Evolutionary conservation across 208 protist species (phyloP), one percentile per base, ranked within the genome.

Genomic region (Vickermania ingenoplastis): DNA sequence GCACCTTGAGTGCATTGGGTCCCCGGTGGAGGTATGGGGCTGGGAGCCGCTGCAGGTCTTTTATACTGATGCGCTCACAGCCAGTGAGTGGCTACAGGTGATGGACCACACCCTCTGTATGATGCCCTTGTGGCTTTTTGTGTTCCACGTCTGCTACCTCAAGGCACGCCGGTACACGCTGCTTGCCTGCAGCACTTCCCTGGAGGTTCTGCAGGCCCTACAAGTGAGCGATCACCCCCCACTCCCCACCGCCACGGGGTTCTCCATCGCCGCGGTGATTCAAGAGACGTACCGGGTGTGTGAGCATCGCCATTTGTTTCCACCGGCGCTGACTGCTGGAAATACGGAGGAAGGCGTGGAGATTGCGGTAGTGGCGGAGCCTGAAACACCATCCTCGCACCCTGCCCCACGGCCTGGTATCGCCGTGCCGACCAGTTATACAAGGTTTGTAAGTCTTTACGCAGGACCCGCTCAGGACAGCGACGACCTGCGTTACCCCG

Each of bases 51-150:
- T 91, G 31, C 61, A 55, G 3, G 74, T 66, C 4, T 65, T 96
- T 22, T 90, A 75, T 57, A 92, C 85, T 0, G 87, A 96, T 24
- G 63, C 83, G 26, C 73, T 94, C 25, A 81, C 67, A 30, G 69
- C 70, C 1, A 45, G 74, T 4, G 87, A 89, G 69, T 96, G 90
- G 88, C 72, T 92, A 57, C 85, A 93, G 61, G 72, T 96, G 17
- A 92, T 96, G 86, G 90, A 96, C 67, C 90, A 96, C 70, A 77
- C 73, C 0, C 58, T 92, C 11, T 65, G 73, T 22, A 79, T 81
- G 29, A 11, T 75, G 28, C 86, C 89, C 25, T 53, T 90, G 56
- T 96, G 85, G 81, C 71, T 96, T 3, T 94, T 87, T 28, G 56
- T 79, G 3, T 92, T 96, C 67, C 76, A 93, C 60, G 55, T 90